Evolutionary conservation across 2,329 filamentous ascomycete species (phyloP).

Genomic region (Coniochaeta sp.): DNA sequence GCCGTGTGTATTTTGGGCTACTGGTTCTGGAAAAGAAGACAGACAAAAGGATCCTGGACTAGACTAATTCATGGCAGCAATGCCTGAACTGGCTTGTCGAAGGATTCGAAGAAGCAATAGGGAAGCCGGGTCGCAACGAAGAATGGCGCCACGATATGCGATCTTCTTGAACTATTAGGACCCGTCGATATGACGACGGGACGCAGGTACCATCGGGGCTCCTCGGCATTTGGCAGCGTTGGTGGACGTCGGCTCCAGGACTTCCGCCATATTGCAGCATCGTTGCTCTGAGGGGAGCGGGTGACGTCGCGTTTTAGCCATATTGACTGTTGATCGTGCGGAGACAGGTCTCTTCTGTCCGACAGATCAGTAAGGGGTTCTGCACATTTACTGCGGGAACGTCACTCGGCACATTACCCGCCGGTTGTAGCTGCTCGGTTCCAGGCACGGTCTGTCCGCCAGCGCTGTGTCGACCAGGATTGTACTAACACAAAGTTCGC

Average conservation of each 20-base stretch:
- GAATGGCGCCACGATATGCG: too few species aligned
- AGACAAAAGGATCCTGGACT: too few species aligned
- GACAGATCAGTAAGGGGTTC: neutral
- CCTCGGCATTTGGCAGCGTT: neutral
- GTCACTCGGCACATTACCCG: slow-evolving; percentile 5
- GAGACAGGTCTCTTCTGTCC: neutral
- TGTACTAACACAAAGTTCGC: neutral
- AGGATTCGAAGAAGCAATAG: too few species aligned
- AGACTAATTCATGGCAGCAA: too few species aligned
- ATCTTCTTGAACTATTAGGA: too few species aligned
- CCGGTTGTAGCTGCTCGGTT: slow-evolving; percentile 4
- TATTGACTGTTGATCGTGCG: slow-evolving; percentile 1
- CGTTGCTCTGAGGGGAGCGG: neutral
- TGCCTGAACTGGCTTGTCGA: too few species aligned
- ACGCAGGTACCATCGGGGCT: too few species aligned
- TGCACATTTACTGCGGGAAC: neutral
- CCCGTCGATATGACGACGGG: too few species aligned
- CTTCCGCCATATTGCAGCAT: neutral
- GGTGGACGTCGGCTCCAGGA: neutral
- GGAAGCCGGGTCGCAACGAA: too few species aligned
- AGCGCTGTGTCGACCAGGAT: neutral
- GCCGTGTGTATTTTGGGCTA: too few species aligned
- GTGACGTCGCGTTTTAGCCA: neutral
- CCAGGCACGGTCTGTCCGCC: neutral
- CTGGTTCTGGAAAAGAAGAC: too few species aligned